phyloP scores from a whole-genome alignment of 176 grass and related monocot species.

The Cenchrus purpureus region DNA sequence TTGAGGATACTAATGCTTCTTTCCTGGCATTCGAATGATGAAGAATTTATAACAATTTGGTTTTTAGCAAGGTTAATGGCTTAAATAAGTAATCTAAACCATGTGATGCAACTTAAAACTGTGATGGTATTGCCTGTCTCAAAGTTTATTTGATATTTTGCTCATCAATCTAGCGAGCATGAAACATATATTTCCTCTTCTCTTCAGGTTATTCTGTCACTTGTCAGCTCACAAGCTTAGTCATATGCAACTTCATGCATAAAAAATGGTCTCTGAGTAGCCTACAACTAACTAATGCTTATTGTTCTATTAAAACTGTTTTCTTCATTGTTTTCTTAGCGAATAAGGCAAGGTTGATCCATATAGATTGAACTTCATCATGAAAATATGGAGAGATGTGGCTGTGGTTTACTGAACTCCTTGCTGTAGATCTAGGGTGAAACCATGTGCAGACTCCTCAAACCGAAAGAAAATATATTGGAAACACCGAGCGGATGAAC shows the following conservation, averaged over 20 bases:
- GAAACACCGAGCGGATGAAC: too few species aligned
- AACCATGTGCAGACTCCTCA: conserved; percentile 9
- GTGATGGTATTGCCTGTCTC: neutral
- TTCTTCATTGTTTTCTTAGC: neutral
- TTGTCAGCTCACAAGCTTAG: conserved; percentile 19
- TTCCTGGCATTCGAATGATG: conserved; percentile 11
- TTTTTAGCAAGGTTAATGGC: neutral
- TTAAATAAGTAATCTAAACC: conserved; percentile 17
- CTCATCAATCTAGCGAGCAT: neutral
- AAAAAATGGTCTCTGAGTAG: neutral
- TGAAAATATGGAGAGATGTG: neutral
- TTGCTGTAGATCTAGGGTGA: conserved; percentile 21
- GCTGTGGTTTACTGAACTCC: neutral
- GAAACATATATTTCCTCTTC: conserved; percentile 11
- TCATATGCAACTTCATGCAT: neutral
- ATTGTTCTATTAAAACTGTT: neutral
- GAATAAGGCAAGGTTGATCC: neutral
- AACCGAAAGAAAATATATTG: neutral
- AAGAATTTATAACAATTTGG: neutral
- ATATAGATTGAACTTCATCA: conserved; percentile 13
- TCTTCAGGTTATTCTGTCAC: conserved; percentile 8
- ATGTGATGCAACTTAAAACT: conserved; percentile 18
- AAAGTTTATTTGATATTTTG: neutral
- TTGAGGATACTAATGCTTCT: conserved; percentile 30
- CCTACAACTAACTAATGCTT: neutral